These are phyloP conservation scores for Tausonia pullulans DNA, from an alignment of 1,284 basidiomycete species.

Conservation along the genomic window DNA sequence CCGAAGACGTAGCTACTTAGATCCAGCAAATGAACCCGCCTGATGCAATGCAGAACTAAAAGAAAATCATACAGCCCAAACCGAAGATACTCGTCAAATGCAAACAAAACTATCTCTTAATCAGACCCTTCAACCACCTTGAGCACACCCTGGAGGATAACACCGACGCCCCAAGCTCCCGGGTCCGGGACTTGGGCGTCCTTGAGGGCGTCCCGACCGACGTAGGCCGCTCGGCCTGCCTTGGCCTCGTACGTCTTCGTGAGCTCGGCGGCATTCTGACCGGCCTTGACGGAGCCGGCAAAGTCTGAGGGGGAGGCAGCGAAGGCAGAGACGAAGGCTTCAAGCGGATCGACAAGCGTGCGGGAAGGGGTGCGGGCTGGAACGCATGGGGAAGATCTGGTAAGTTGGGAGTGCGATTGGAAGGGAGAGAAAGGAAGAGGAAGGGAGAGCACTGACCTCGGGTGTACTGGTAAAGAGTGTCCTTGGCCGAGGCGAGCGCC, in stretches of 20 bases:
- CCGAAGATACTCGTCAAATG: too few species aligned
- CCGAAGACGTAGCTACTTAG: too few species aligned
- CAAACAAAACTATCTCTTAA: too few species aligned
- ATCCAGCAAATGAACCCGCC: too few species aligned
- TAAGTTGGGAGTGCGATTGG: conserved; percentile 63
- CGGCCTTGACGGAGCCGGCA: conserved; percentile 48
- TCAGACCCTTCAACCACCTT: not conserved
- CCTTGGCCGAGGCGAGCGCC: conserved; percentile 52
- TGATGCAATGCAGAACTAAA: too few species aligned
- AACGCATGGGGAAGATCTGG: not conserved
- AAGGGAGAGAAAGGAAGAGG: conserved; percentile 47
- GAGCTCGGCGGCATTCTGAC: conserved; percentile 51
- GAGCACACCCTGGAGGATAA: conserved; percentile 50
- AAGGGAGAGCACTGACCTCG: conserved; percentile 2
- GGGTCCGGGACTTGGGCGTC: conserved; percentile 68
- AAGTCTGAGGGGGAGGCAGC: conserved; percentile 37
- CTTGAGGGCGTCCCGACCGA: conserved; percentile 59
- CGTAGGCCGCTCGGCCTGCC: conserved; percentile 80
- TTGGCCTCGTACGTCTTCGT: conserved; percentile 66
- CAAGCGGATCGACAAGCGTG: conserved; percentile 12
- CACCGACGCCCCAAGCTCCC: conserved; percentile 77
- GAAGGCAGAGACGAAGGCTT: conserved; percentile 51
- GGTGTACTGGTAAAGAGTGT: conserved; percentile 53
- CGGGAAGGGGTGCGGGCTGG: conserved; percentile 2
- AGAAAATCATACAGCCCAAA: too few species aligned